Evolutionary conservation across 2,329 filamentous ascomycete genomes (phyloP), one percentile per base, ranked within the genome.

Genomic region (Chaetothyriales sp.): DNA sequence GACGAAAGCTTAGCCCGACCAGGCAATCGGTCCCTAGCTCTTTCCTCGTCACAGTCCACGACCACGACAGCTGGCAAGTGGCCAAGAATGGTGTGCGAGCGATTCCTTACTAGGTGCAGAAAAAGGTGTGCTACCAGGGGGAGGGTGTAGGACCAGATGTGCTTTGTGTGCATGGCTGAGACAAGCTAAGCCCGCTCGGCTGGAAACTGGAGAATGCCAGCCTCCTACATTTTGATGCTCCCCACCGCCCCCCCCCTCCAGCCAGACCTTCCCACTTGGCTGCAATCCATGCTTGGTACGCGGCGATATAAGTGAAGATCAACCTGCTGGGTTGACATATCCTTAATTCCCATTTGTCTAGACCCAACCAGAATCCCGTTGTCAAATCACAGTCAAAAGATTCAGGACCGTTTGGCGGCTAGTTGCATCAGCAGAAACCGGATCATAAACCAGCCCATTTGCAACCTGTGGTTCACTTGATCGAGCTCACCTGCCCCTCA

Each of bases 381-480:
- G 32, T 15, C 32, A 39, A 39, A 39, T 15, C 32, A 15, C 10
- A 15, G 28, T 36, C 28, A 12, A 10, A 28, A 36, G 8, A 8
- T 25, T 6, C 4, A 36, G 8, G 32, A 15, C 10, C 4, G 32
- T 15, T 39, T 39, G 32, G 7, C 32, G 32, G 32, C 32, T 39
- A 39, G 12, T 10, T 39, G 32, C 32, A 39, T 15, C 32, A 39
- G 12, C 32, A 44, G 53, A 52, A 32, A 50, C 43, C 18, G 53
- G 39, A 50, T 54, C 53, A 43, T 50, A 52, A 9, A 46, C 45
- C 15, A 54, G 45, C 20, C 53, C 53, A 25, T 54, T 49, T 12
- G 32, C 12, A 39, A 15, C 32, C 32, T 15, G 32, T 15, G 32
- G 8, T 39, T 39, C 2, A 10, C 32, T 39, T 15, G 32, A 39